Conservation (phyloP, 495 filamentous ascomycete genomes). For the Podospora pseudopauciseta region DNA sequence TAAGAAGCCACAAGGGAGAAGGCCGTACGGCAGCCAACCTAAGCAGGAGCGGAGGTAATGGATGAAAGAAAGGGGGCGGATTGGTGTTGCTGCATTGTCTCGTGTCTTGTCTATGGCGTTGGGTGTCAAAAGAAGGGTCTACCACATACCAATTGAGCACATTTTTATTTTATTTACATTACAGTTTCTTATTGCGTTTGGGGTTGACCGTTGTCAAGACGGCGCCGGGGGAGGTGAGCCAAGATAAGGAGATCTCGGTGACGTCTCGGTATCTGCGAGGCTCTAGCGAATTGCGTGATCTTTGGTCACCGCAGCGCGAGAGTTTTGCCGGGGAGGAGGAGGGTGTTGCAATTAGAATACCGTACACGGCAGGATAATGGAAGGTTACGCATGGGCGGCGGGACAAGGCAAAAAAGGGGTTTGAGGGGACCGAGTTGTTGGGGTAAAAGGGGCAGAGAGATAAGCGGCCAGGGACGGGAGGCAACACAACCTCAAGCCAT, state of each 20-base stretch:
- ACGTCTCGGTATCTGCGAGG: not conserved
- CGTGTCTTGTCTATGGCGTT: conserved; percentile 2
- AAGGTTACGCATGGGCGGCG: not conserved
- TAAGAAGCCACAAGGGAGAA: conserved; percentile 73
- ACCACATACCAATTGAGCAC: conserved; percentile 8
- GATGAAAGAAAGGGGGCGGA: not conserved
- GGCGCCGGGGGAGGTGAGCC: not conserved
- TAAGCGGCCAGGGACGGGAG: not conserved
- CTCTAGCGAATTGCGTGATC: conserved; percentile 9
- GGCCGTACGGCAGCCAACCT: conserved; percentile 72
- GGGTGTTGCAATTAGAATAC: conserved; percentile 4
- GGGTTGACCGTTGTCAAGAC: not conserved
- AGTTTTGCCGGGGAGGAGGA: not conserved
- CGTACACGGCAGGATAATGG: conserved; percentile 1
- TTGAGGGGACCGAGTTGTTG: not conserved
- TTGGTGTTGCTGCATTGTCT: not conserved
- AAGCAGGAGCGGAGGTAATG: conserved; percentile 29
- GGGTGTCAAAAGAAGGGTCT: conserved; percentile 6
- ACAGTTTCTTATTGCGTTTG: not conserved
- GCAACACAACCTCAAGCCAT: not conserved
- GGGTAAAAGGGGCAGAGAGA: not conserved
- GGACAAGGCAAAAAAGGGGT: not conserved
- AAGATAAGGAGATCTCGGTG: not conserved
- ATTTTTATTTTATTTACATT: not conserved
- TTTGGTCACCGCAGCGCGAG: not conserved